Percentiles rank a stretch among this genome's conserved stretches.
Evolutionary conservation across 176 grass and related monocot species (phyloP).

Genomic region (Saccharum spontaneum): DNA sequence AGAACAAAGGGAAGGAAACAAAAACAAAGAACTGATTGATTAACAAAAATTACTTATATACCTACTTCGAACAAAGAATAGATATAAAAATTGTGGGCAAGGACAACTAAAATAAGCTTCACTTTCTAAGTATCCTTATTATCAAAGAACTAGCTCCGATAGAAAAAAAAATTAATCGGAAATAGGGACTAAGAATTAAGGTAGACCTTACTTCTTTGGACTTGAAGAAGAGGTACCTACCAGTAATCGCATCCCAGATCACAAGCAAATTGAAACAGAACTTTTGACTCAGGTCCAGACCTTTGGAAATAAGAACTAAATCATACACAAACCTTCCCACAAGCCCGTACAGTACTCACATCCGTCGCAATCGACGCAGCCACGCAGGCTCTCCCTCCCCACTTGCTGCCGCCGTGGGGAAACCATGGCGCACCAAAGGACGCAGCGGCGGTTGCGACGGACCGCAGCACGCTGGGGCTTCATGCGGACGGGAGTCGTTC

Average conservation of each 20-base stretch:
- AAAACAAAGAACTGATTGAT: neutral
- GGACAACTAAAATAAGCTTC: neutral
- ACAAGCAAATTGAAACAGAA: slow-evolving; percentile 12
- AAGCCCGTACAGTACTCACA: neutral
- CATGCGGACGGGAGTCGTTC: slow-evolving; percentile 2
- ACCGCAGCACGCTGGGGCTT: neutral
- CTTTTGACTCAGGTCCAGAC: neutral
- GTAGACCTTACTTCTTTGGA: neutral
- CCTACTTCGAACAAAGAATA: neutral
- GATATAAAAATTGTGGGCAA: neutral
- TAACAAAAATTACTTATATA: neutral
- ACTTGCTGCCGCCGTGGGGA: neutral
- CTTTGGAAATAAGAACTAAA: neutral
- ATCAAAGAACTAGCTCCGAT: slow-evolving; percentile 3
- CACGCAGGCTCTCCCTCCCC: neutral
- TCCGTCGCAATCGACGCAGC: neutral
- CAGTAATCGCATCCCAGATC: neutral
- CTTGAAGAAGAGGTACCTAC: neutral
- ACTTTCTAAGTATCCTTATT: neutral
- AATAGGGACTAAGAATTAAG: neutral
- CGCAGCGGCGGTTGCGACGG: neutral
- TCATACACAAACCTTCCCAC: neutral
- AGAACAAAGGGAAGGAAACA: neutral
- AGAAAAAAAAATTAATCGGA: neutral
- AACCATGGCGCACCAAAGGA: neutral